Percentiles rank a stretch among this genome's conserved stretches.
Evolutionary conservation across 768 basidiomycete species (phyloP).

Genomic region (Leucocoprinus sp.): DNA sequence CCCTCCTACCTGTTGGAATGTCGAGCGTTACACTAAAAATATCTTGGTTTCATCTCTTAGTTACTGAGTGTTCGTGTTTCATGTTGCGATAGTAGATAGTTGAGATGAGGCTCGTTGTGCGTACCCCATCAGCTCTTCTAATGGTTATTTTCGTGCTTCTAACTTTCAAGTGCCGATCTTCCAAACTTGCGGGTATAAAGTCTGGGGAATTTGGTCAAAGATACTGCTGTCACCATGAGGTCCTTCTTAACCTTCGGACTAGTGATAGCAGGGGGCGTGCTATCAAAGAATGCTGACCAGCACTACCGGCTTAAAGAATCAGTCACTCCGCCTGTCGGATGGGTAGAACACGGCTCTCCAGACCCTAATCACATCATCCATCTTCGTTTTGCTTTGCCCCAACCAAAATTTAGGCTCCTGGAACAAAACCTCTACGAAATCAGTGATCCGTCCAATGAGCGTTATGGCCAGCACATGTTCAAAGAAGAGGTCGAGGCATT

Average conservation of each 20-base stretch:
- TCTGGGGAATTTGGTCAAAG: not conserved
- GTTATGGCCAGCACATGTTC: conserved; percentile 48
- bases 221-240: not conserved
- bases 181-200: no score
- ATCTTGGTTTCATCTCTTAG: no score
- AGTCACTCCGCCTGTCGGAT: conserved; percentile 35
- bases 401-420: conserved; percentile 38
- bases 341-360: conserved; percentile 38
- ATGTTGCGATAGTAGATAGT: no score
- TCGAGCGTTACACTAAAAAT: no score
- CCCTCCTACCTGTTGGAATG: no score
- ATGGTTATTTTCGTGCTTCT: no score
- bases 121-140: no score
- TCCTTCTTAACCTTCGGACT: conserved; percentile 2
- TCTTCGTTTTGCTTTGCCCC: conserved; percentile 51
- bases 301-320: conserved; percentile 25
- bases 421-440: conserved; percentile 47
- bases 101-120: no score
- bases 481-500: conserved; percentile 60
- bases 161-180: no score
- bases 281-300: conserved; percentile 15
- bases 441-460: conserved; percentile 43
- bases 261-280: conserved; percentile 12
- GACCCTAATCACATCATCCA: conserved; percentile 37
- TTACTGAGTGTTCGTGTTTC: no score